phyloP scores from a whole-genome alignment of 805 yeast genomes.

The Kluyveromyces wickerhamii region DNA sequence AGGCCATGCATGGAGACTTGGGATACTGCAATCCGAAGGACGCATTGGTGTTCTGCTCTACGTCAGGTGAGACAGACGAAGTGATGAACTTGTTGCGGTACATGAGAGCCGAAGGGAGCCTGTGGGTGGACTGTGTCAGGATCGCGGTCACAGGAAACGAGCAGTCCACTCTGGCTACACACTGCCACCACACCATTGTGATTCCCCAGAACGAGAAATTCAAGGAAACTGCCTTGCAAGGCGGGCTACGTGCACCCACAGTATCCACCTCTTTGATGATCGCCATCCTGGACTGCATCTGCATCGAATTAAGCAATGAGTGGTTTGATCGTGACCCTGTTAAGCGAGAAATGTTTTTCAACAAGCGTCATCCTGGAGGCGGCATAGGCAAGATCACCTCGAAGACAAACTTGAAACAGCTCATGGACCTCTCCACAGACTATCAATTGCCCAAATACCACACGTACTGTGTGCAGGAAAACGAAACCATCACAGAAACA shows the following conservation, averaged over 20 bases:
- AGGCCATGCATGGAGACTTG: conserved; percentile 85
- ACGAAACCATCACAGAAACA: conserved; percentile 1
- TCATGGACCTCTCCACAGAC: not conserved
- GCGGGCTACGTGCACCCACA: conserved; percentile 85
- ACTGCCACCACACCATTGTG: conserved; percentile 30
- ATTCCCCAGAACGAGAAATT: conserved; percentile 38
- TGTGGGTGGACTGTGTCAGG: conserved; percentile 5
- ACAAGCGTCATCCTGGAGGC: conserved; percentile 84
- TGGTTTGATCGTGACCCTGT: conserved; percentile 45
- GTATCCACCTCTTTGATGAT: conserved; percentile 72
- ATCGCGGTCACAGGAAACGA: conserved; percentile 13
- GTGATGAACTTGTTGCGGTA: conserved; percentile 34
- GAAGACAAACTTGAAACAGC: not conserved
- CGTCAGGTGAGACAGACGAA: conserved; percentile 82
- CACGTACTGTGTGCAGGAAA: not conserved
- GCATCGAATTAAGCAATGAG: conserved; percentile 64
- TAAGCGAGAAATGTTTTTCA: conserved; percentile 49
- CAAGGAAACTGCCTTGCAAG: conserved; percentile 49
- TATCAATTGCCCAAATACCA: not conserved
- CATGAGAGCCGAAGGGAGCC: conserved; percentile 7
- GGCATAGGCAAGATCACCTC: conserved; percentile 51
- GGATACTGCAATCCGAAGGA: conserved; percentile 55
- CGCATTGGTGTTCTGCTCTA: conserved; percentile 56
- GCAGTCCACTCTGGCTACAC: conserved; percentile 11
- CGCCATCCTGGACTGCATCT: conserved; percentile 69